Evolutionary conservation across 2,329 filamentous ascomycete species (phyloP).

Genomic region (Zymoseptoria ardabiliae): DNA sequence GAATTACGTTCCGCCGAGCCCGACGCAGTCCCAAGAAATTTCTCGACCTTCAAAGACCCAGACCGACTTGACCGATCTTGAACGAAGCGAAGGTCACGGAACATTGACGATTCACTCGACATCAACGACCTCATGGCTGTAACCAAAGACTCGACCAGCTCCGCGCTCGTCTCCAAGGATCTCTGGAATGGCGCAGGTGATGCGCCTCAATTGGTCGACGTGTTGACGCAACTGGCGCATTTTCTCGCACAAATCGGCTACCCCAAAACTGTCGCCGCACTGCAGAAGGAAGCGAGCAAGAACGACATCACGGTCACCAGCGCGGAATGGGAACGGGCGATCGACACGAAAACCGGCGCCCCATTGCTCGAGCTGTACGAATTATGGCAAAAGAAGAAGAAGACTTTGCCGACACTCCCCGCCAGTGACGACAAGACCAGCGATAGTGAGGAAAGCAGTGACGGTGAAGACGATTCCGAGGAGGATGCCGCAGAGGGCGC

Average conservation of each 20-base stretch:
- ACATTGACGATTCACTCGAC: background rate
- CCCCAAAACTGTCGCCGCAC: conserved; percentile 23
- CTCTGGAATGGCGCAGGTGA: conserved; percentile 11
- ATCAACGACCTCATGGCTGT: background rate
- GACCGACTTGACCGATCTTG: too few relatives aligned
- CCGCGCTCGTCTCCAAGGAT: background rate
- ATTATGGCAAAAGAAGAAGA: conserved; percentile 16
- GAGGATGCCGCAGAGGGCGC: conserved; percentile 12
- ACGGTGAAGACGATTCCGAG: conserved; percentile 8
- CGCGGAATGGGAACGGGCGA: conserved; percentile 15
- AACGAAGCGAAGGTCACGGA: too few relatives aligned
- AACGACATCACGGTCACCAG: conserved; percentile 22
- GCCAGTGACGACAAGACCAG: conserved; percentile 7
- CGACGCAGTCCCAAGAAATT: background rate
- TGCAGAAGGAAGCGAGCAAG: conserved; percentile 27
- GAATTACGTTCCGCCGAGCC: background rate
- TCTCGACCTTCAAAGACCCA: background rate
- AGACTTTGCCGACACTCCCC: conserved; percentile 13
- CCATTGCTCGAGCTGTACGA: conserved; percentile 22
- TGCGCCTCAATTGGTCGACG: conserved; percentile 11
- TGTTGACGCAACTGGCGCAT: conserved; percentile 23
- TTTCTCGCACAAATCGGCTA: conserved; percentile 28
- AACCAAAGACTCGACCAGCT: background rate
- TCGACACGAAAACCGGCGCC: conserved; percentile 13
- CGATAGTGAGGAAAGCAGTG: conserved; percentile 11